Conservation (phyloP, 2,329 filamentous ascomycete species). For the Shiraia sp. region DNA sequence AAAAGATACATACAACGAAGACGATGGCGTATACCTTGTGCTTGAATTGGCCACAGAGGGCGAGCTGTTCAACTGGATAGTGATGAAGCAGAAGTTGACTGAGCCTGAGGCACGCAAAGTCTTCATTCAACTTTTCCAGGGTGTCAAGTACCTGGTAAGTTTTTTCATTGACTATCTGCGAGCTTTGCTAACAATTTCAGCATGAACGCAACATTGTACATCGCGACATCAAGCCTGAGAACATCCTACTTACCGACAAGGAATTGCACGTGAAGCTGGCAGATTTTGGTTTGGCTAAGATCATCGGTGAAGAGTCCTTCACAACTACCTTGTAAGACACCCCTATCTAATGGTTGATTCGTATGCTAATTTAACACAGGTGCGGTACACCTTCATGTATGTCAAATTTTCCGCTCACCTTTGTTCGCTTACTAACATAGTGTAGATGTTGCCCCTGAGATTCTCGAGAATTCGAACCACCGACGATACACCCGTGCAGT, state of each 20-base stretch:
- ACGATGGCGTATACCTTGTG: slow-evolving; percentile 86
- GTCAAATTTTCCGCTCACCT: neutral
- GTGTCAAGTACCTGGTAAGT: slow-evolving; percentile 89
- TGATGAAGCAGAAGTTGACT: slow-evolving; percentile 83
- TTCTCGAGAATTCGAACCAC: slow-evolving; percentile 78
- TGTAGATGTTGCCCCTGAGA: slow-evolving; percentile 87
- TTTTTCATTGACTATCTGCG: neutral
- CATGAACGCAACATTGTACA: slow-evolving; percentile 98
- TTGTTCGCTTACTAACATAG: slow-evolving; percentile 18
- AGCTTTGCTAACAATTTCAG: slow-evolving; percentile 54
- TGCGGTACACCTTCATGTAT: slow-evolving; percentile 89
- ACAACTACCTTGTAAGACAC: slow-evolving; percentile 78
- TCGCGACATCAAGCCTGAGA: slow-evolving; percentile 96
- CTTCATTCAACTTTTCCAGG: slow-evolving; percentile 89
- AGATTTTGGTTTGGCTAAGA: slow-evolving; percentile 96
- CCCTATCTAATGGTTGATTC: neutral
- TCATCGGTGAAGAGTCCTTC: slow-evolving; percentile 97
- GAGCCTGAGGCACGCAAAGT: slow-evolving; percentile 84
- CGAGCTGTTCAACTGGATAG: slow-evolving; percentile 94
- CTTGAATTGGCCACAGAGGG: slow-evolving; percentile 89
- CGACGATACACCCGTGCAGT: slow-evolving; percentile 93
- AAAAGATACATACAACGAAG: slow-evolving; percentile 93
- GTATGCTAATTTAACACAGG: slow-evolving; percentile 40
- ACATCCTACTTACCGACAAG: slow-evolving; percentile 87
- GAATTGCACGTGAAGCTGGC: slow-evolving; percentile 87